These are phyloP conservation scores for Xylariaceae sp. DNA, from an alignment of 2,329 filamentous ascomycete species.

Conservation along the genomic window DNA sequence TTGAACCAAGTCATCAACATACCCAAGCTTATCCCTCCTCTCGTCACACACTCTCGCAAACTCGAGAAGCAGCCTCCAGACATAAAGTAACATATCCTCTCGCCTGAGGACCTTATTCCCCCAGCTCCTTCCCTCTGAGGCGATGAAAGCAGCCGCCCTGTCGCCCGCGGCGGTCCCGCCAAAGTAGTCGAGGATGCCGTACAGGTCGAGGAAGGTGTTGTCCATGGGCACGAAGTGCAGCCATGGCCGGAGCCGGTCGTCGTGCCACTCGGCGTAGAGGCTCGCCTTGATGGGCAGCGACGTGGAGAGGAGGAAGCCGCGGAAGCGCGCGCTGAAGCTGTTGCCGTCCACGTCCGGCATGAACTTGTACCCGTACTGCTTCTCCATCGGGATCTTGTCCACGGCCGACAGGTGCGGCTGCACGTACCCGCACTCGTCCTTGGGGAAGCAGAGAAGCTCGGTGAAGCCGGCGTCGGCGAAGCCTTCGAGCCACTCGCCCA, in stretches of 20 bases:
- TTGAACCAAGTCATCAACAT: slow-evolving; percentile 28
- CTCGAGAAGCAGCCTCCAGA: slow-evolving; percentile 44
- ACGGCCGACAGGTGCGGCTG: slow-evolving; percentile 21
- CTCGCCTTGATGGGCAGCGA: slow-evolving; percentile 56
- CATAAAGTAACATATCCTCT: slow-evolving; percentile 53
- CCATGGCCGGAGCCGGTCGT: slow-evolving; percentile 55
- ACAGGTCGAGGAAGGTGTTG: slow-evolving; percentile 52
- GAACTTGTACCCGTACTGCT: slow-evolving; percentile 45
- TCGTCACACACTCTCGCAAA: slow-evolving; percentile 36
- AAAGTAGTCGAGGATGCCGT: slow-evolving; percentile 53
- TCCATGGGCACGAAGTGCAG: slow-evolving; percentile 59
- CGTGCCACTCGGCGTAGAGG: slow-evolving; percentile 61
- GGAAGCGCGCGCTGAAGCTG: slow-evolving; percentile 45
- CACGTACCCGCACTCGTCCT: slow-evolving; percentile 24
- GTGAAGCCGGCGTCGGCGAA: slow-evolving; percentile 27
- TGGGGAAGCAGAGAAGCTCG: slow-evolving; percentile 27
- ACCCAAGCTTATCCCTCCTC: slow-evolving; percentile 27
- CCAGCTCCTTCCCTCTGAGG: slow-evolving; percentile 46
- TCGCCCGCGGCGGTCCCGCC: slow-evolving; percentile 39
- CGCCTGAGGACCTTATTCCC: slow-evolving; percentile 45
- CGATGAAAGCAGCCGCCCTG: slow-evolving; percentile 43
- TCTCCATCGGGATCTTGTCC: slow-evolving; percentile 25
- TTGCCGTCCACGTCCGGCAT: slow-evolving; percentile 57
- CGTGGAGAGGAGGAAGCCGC: slow-evolving; percentile 49
- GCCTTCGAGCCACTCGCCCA: slow-evolving; percentile 25